Percentiles rank a stretch among this genome's conserved stretches.
phyloP scores from a whole-genome alignment of 805 yeast species.

The Yamadazyma phyllophila region DNA sequence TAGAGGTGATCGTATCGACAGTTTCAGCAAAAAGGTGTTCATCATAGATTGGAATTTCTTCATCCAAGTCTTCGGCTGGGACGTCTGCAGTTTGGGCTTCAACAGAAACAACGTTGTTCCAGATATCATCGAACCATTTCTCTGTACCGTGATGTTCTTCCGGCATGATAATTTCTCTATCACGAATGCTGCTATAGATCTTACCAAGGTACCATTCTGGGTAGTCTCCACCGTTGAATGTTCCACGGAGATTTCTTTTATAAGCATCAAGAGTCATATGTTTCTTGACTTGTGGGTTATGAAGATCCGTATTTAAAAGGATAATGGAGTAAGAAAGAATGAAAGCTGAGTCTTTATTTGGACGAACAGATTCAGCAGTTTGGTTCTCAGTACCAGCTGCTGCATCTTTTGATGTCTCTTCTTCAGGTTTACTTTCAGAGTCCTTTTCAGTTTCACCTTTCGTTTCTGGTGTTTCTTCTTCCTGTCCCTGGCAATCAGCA shows the following conservation, averaged over 20 bases:
- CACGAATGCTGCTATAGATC: constrained; percentile 76
- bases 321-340: constrained; percentile 88
- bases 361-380: constrained; percentile 52
- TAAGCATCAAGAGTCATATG: constrained; percentile 90
- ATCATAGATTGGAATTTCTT: constrained; percentile 56
- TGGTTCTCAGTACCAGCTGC: constrained; percentile 9
- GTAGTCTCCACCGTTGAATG: constrained; percentile 72
- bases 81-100: constrained; percentile 28
- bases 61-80: constrained; percentile 17
- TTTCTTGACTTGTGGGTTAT: constrained; percentile 86
- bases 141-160: constrained; percentile 95
- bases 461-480: not conserved
- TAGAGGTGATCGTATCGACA: constrained; percentile 64
- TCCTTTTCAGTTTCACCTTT: not conserved
- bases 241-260: constrained; percentile 75
- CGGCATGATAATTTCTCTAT: constrained; percentile 93
- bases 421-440: not conserved
- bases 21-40: constrained; percentile 63
- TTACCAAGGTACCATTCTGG: constrained; percentile 81
- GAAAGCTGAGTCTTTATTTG: constrained; percentile 84
- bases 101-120: constrained; percentile 68
- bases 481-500: constrained; percentile 54
- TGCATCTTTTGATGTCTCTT: not conserved
- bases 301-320: constrained; percentile 90
- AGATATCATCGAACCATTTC: constrained; percentile 84